Conservation (phyloP, 2,329 filamentous ascomycete species). For the Apiospora malaysiana region DNA sequence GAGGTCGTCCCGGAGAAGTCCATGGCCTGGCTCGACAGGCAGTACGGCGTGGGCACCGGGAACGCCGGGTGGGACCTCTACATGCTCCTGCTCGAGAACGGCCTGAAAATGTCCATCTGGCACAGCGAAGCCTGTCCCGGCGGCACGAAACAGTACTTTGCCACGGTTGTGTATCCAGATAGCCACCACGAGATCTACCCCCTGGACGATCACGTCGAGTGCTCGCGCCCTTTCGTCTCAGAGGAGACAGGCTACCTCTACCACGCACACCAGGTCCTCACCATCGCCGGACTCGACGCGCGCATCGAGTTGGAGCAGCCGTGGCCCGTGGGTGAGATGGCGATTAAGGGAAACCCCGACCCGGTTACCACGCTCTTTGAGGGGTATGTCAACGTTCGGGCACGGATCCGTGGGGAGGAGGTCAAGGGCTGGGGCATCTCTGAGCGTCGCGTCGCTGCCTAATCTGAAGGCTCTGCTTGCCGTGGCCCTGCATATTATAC, state of each 20-base stretch:
- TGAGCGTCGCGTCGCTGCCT: slow-evolving; percentile 3
- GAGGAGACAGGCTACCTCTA: not conserved
- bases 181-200: slow-evolving; percentile 1
- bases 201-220: not conserved
- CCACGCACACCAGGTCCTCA: slow-evolving; percentile 1
- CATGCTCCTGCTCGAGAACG: not conserved
- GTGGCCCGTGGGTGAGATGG: not conserved
- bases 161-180: not conserved
- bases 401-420: not conserved
- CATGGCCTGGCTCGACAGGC: not conserved
- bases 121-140: not conserved
- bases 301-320: not conserved
- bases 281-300: not conserved
- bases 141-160: not conserved
- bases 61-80: not conserved
- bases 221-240: not conserved
- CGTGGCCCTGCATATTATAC: too few species aligned
- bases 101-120: not conserved
- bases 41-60: not conserved
- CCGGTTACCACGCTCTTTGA: not conserved
- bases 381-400: not conserved
- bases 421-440: not conserved
- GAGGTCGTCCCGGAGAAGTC: not conserved
- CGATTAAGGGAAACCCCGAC: not conserved
- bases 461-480: too few species aligned